Base-by-base conservation (phyloP, 768 basidiomycete genomes). In the Rossbeevera mucosa region DNA sequence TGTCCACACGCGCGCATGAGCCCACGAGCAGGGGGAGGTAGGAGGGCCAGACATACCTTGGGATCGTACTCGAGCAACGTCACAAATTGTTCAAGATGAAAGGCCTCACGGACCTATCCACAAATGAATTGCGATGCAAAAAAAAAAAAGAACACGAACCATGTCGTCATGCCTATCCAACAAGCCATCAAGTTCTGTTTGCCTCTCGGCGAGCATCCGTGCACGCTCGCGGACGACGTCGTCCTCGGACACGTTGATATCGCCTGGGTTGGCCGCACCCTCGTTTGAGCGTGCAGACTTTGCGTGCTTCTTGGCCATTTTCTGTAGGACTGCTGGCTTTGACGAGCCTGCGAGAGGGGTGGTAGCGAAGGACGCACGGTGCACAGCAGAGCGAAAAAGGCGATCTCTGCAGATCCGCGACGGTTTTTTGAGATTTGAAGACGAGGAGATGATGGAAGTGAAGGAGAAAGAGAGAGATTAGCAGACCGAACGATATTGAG, bases 81-180 rank as follows among this genome's bases (percentile, higher is more conserved):
- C 3, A 82, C 79, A 64, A 88, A 94, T 52, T 85, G 76, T 57
- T 94, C 86, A 70, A 95, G 76, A 64, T 97, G 94, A 68, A 94
- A 97, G 53, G 81, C 75, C 69, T 97, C 91, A 54, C 94, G 81
- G 44, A 95, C 77, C 86, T 92, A 55, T 38, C 20, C 40, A 13
- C 52, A 41, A 41, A 41, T 7, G 0, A 11, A 22, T n/a, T 41
- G 20, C 18, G 26, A 16, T 26, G 47, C 47, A 51, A 22, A 42
- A 50, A 16, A 28, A n/a, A 36, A 36, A n/a, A 36, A 48, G 50
- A 47, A 1, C 33, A 78, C 89, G 61, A 65, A 91, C 91, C 71
- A 88, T 66, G 59, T 78, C 76, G 65, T 93, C 91, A 71, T 92
- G 91, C 56, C 64, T 74, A 51, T 85, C 80, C 52, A 81, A 63